Conservation (phyloP, 169 alveolate species). For the Plasmodium coatneyi region DNA sequence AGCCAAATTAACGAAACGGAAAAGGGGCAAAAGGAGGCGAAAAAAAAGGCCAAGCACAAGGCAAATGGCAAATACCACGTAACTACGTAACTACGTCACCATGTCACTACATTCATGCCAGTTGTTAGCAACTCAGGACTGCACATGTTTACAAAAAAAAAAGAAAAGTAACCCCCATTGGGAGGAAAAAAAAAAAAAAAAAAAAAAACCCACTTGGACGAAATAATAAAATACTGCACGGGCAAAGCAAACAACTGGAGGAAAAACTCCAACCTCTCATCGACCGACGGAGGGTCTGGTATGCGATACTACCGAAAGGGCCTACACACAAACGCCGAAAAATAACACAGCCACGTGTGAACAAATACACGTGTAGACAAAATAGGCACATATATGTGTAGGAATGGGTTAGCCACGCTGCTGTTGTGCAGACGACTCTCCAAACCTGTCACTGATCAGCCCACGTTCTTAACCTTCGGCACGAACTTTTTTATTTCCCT, state of each 20-base stretch:
- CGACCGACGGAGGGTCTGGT: neutral
- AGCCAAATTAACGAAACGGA: neutral
- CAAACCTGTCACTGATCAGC: neutral
- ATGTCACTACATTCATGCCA: neutral
- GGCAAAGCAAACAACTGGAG: neutral
- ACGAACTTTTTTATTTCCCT: conserved; percentile 53
- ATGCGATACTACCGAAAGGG: neutral
- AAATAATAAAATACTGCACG: neutral
- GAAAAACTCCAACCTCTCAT: neutral
- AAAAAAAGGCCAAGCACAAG: neutral
- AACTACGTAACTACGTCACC: too few relatives aligned
- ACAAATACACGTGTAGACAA: neutral
- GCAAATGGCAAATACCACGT: too few relatives aligned
- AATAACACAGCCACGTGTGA: neutral
- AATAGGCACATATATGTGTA: neutral
- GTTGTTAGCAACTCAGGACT: neutral
- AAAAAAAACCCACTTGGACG: too few relatives aligned
- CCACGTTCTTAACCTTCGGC: conserved; percentile 33
- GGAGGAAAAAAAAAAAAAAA: neutral
- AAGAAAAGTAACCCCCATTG: neutral
- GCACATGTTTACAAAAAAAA: neutral
- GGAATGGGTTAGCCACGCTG: neutral
- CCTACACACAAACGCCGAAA: neutral
- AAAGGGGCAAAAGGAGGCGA: neutral
- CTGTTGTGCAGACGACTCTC: neutral